These are phyloP conservation scores for Porpolomopsis calyptriformis DNA, from an alignment of 768 basidiomycete genomes.

Conservation along the genomic window DNA sequence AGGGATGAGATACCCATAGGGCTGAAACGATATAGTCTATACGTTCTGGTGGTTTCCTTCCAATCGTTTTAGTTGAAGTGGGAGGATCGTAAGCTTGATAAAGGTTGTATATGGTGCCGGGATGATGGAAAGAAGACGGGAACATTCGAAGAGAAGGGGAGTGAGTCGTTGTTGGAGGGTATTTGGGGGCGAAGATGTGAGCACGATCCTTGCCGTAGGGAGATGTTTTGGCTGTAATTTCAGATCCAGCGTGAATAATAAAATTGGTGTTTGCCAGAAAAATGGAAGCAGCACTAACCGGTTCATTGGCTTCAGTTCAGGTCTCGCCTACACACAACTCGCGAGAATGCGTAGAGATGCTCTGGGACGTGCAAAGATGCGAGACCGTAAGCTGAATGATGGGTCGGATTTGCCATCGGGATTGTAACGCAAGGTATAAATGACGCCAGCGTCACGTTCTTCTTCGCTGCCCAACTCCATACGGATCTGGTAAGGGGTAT, in stretches of 20 bases:
- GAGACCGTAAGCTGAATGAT: slow-evolving; percentile 20
- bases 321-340: slow-evolving; percentile 61
- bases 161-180: slow-evolving; percentile 38
- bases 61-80: slow-evolving; percentile 9
- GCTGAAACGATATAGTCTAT: slow-evolving; percentile 59
- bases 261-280: not conserved
- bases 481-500: not conserved
- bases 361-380: slow-evolving; percentile 20
- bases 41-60: slow-evolving; percentile 35
- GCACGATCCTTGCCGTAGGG: slow-evolving; percentile 56
- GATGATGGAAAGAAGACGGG: slow-evolving; percentile 59
- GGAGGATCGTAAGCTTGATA: slow-evolving; percentile 44
- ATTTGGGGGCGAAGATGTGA: slow-evolving; percentile 36
- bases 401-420: slow-evolving; percentile 2
- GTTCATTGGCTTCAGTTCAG: slow-evolving; percentile 70
- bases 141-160: slow-evolving; percentile 58
- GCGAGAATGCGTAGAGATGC: slow-evolving; percentile 52
- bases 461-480: slow-evolving; percentile 25
- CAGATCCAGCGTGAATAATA: not conserved
- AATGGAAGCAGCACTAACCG: slow-evolving; percentile 37
- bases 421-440: slow-evolving; percentile 20
- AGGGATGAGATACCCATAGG: slow-evolving; percentile 45
- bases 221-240: slow-evolving; percentile 47
- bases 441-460: slow-evolving; percentile 21
- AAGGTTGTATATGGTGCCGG: slow-evolving; percentile 55